A percentile compares a stretch with the other conserved stretches of the same genome.
These are phyloP conservation scores for Umbelopsis ramanniana DNA, from an alignment of 192 early-diverging fungal species.

Conservation along the genomic window DNA sequence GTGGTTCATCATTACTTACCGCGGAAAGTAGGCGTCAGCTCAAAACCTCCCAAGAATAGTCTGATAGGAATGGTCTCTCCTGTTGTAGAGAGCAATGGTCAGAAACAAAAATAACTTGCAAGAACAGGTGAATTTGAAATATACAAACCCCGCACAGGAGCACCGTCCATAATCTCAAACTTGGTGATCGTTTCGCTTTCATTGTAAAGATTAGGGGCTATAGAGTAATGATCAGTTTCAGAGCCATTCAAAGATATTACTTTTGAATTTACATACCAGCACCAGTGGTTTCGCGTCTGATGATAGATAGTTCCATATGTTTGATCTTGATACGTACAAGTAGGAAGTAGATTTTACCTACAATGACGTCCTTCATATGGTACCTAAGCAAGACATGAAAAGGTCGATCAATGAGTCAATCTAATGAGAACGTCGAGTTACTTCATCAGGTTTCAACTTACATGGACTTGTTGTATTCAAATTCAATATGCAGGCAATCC, in stretches of 20 bases:
- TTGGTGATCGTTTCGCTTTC: slow-evolving; percentile 99
- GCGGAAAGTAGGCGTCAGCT: slow-evolving; percentile 98
- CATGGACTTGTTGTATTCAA: slow-evolving; percentile 99
- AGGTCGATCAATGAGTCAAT: not conserved
- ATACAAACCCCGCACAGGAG: slow-evolving; percentile 79
- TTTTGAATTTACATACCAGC: slow-evolving; percentile 51
- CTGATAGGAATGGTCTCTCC: slow-evolving; percentile 98
- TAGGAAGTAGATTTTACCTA: slow-evolving; percentile 99
- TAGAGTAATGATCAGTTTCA: not conserved
- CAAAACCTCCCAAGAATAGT: slow-evolving; percentile 95
- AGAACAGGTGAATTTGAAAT: not conserved
- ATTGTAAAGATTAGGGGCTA: slow-evolving; percentile 95
- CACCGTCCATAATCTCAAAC: slow-evolving; percentile 99
- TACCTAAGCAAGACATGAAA: slow-evolving; percentile 59
- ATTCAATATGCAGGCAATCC: slow-evolving; percentile 99
- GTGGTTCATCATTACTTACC: slow-evolving; percentile 18
- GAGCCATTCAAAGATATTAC: not conserved
- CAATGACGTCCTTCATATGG: slow-evolving; percentile 98
- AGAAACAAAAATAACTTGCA: not conserved
- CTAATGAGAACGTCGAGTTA: not conserved
- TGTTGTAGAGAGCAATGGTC: slow-evolving; percentile 20
- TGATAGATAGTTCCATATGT: slow-evolving; percentile 99
- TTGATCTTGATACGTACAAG: slow-evolving; percentile 99
- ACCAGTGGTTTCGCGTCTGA: slow-evolving; percentile 96
- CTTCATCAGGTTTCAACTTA: slow-evolving; percentile 45